Base-by-base conservation (phyloP, 805 yeast species). In the Yarrowia phangngaensis region DNA sequence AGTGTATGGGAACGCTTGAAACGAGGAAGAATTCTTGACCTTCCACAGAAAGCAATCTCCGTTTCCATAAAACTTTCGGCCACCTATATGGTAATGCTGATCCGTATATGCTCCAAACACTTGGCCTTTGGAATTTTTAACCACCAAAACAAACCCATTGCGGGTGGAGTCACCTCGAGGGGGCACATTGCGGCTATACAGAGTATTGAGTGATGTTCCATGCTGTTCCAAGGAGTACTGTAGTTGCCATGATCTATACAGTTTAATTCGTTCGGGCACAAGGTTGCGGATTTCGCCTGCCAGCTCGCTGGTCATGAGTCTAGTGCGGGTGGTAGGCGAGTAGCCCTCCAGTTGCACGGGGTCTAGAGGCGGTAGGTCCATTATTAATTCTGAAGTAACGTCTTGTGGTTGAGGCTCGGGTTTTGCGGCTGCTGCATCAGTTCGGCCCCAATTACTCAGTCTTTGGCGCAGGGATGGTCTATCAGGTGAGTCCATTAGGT, bases 31-130 rank as follows among this genome's bases (percentile, higher is more conserved):
- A 15, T 47, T 32, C 53, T 78, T 84, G n/a, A 75, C 60, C 55
- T 81, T 84, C 95, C 96, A 90, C 16, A 90, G 70, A 58, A 92
- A 89, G 60, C 97, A 88, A 63, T 90, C 96, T 0, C 97, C 96
- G 65, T 89, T 89, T 0, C 98, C 98, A 57, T 81, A 84, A 66
- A 80, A 90, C 51, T 85, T 72, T 58, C 77, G 78, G 40, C 76
- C 75, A 51, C 80, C 75, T 1, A 88, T 82, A 52, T 75, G 79
- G 52, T 84, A 72, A 49, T 75, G 70, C 56, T 85, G 95, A 62
- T 87, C 64, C 38, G 80, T 56, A 62, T 78, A 89, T 11, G 86
- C 82, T 0, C 97, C 97, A 67, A 89, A 88, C 32, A 76, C 64
- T 20, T 77, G 74, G 50, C 76, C 76, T 14, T 72, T 65, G 11